phyloP scores from a whole-genome alignment of 192 early-diverging fungal species.

The Obelidium mucronatum region DNA sequence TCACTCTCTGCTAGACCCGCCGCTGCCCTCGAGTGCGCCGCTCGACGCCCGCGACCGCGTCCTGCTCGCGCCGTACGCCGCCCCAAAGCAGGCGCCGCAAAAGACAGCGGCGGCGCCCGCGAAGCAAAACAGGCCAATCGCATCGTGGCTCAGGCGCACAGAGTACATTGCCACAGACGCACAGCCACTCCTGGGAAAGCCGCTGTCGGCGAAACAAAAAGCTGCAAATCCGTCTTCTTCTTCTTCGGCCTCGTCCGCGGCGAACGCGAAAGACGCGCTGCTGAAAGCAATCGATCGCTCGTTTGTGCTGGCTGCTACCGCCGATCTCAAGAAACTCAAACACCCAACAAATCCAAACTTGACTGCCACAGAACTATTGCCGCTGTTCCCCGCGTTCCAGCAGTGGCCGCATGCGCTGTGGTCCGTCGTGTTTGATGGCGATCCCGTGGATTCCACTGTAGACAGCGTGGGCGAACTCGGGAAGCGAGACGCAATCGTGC shows the following conservation, averaged over 20 bases:
- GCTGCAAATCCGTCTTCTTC: not conserved
- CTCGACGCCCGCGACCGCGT: slow-evolving; percentile 26
- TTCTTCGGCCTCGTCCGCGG: not conserved
- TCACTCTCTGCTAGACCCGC: not conserved
- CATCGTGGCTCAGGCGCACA: slow-evolving; percentile 40
- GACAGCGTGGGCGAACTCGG: not conserved
- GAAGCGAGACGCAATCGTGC: not conserved
- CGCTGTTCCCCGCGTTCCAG: slow-evolving; percentile 47
- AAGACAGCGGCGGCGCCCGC: slow-evolving; percentile 4
- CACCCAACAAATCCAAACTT: slow-evolving; percentile 44
- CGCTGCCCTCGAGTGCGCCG: not conserved
- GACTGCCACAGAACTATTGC: slow-evolving; percentile 40
- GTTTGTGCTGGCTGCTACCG: slow-evolving; percentile 32
- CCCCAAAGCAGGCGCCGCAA: not conserved
- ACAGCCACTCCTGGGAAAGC: not conserved
- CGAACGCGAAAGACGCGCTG: slow-evolving; percentile 6
- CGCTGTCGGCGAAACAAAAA: no score
- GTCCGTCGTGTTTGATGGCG: slow-evolving; percentile 40
- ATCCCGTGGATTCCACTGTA: slow-evolving; percentile 39
- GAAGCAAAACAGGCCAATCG: slow-evolving; percentile 14
- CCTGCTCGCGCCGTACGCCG: slow-evolving; percentile 28
- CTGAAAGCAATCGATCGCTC: slow-evolving; percentile 33
- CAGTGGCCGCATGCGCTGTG: slow-evolving; percentile 35
- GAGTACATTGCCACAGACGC: slow-evolving; percentile 37
- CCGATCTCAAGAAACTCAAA: slow-evolving; percentile 23